These are phyloP conservation scores for Eimeria maxima DNA, from an alignment of 169 alveolate genomes.

Conservation along the genomic window DNA sequence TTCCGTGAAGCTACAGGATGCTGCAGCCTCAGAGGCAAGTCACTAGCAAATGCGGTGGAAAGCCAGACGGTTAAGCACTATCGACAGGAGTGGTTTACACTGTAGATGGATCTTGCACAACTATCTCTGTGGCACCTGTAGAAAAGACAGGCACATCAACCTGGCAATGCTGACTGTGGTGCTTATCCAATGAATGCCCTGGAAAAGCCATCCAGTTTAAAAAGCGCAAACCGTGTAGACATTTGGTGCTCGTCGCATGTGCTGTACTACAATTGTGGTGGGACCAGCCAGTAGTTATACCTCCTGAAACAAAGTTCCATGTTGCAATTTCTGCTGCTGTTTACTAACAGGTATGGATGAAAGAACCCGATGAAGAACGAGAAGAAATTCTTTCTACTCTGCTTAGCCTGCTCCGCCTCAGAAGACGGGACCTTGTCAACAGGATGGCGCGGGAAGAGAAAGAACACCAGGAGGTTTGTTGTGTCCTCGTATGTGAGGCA, in stretches of 20 bases:
- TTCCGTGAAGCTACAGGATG: constrained; percentile 24
- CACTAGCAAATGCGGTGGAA: neutral
- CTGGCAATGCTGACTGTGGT: neutral
- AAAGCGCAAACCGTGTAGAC: neutral
- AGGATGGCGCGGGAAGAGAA: constrained; percentile 38
- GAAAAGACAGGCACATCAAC: neutral
- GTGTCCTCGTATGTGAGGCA: neutral
- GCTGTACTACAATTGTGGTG: neutral
- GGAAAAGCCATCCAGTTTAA: neutral
- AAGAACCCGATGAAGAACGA: constrained; percentile 53
- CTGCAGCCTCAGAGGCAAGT: constrained; percentile 52
- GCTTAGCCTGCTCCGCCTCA: constrained; percentile 64
- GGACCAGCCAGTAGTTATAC: neutral
- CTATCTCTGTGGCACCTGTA: neutral
- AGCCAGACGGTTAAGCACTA: neutral
- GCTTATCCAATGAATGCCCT: neutral
- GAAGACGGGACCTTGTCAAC: constrained; percentile 50
- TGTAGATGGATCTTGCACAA: neutral
- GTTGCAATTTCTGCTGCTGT: neutral
- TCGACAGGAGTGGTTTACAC: neutral
- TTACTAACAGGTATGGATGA: neutral
- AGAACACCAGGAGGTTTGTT: constrained; percentile 52
- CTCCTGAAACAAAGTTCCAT: neutral
- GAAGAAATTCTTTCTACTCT: constrained; percentile 44
- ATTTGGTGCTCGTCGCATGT: neutral